Percentiles rank a stretch among this genome's conserved stretches.
Evolutionary conservation across 768 basidiomycete species (phyloP).

Genomic region (Tulasnella sp.): DNA sequence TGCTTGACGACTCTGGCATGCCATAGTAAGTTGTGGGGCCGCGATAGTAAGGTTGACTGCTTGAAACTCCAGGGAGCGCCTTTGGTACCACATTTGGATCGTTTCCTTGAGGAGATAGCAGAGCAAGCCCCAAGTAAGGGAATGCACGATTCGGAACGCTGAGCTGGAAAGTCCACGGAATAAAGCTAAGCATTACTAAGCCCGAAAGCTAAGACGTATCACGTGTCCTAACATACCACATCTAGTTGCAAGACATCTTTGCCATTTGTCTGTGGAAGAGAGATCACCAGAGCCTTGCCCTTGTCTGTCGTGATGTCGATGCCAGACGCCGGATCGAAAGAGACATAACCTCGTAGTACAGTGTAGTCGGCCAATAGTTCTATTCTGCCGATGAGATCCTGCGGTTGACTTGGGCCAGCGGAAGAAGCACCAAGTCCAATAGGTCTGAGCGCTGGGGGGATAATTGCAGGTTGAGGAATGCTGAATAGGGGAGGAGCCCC

Average conservation of each 20-base stretch:
- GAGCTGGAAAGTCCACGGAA: background rate
- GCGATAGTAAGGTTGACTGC: too few relatives aligned
- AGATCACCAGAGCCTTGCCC: background rate
- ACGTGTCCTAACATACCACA: background rate
- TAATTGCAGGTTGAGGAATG: background rate
- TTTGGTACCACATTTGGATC: background rate
- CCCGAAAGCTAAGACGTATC: too few relatives aligned
- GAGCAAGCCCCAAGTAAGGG: background rate
- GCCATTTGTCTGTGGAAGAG: background rate
- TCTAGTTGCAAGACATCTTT: background rate
- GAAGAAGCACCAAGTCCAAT: background rate
- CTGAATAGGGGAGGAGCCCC: background rate
- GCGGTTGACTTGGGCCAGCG: background rate
- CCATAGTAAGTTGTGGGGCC: background rate
- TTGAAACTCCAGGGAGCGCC: background rate
- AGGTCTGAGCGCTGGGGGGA: background rate
- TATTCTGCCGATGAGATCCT: background rate
- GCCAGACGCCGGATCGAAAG: background rate
- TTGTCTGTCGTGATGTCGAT: background rate
- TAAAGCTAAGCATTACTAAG: background rate
- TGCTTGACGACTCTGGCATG: background rate
- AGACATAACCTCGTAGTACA: background rate
- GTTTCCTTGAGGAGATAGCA: background rate
- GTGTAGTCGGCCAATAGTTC: background rate
- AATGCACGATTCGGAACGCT: background rate